Base-by-base conservation (phyloP, 331 rosid genomes). In the Quercus tomentella region DNA sequence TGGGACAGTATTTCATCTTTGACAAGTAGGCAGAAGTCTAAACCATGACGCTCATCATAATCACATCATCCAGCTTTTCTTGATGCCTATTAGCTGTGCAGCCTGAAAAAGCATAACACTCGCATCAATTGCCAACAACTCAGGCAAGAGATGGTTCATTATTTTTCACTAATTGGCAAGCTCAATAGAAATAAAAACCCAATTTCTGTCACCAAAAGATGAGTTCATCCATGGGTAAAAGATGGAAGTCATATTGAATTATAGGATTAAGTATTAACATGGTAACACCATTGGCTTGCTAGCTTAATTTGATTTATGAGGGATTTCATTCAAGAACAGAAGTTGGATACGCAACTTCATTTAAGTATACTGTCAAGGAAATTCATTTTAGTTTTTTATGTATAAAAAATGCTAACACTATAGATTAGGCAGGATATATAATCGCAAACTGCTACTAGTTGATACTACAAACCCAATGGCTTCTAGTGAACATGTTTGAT, bases 41-140 rank as follows among this genome's bases (percentile, higher is more conserved):
- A 77, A 60, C 31, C 20, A 72, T 61, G 41, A 61, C 52, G 26
- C 63, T 65, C 88, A 83, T 77, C 83, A 78, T 54, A 72, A 37
- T 73, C 82, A 80, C 81, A 74, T 84, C 81, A 76, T 70, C 82
- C 79, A 61, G 80, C 81, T 73, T 74, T 56, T 80, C 57, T 56
- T 69, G 55, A 79, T 45, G 80, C 67, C 75, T 83, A 41, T 75
- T 83, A 83, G 84, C 85, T 72, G 63, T 67, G 31, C n/a, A 80
- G 72, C 97, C 97, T 95, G 97, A 85, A 91, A 91, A 69, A 84
- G 77, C 73, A 87, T 51, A 66, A 74, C 57, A 73, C 63, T 79
- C 26, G 43, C 43, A 88, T 93, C 86, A 92, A 78, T 75, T 75
- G 73, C 78, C 79, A 74, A 21, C 45, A 57, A 77, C 61, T 30